These are phyloP conservation scores for Ascochyta viciae-villosae DNA, from an alignment of 2,329 filamentous ascomycete species.

Conservation along the genomic window DNA sequence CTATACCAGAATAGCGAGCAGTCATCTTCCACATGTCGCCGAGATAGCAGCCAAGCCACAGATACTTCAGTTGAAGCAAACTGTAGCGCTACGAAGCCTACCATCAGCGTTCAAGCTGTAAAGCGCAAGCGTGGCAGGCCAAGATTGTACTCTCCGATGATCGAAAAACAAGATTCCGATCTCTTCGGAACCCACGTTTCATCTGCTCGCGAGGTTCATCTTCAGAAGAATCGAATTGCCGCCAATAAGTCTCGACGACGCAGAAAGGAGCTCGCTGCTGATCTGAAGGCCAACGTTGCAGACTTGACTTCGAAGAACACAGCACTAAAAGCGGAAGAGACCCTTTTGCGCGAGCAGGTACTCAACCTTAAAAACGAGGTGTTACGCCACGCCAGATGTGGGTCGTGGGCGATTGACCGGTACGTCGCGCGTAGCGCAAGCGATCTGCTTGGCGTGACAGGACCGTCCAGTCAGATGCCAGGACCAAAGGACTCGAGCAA, in stretches of 20 bases:
- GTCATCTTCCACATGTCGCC: too few species aligned
- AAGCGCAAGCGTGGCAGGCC: too few species aligned
- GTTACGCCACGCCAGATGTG: constrained; percentile 44
- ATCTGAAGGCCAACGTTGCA: constrained; percentile 55
- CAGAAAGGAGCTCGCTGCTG: constrained; percentile 63
- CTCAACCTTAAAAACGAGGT: constrained; percentile 46
- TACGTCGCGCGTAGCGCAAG: constrained; percentile 45
- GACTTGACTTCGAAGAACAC: constrained; percentile 45
- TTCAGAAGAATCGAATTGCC: constrained; percentile 74
- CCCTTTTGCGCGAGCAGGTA: constrained; percentile 43
- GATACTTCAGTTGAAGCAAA: too few species aligned
- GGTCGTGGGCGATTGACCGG: constrained; percentile 45
- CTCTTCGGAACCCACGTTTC: too few species aligned
- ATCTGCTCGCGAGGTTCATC: constrained; percentile 39
- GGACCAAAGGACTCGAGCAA: not conserved
- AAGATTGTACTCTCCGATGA: too few species aligned
- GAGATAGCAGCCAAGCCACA: too few species aligned
- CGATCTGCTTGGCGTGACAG: constrained; percentile 34
- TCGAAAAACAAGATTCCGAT: too few species aligned
- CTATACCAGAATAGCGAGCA: constrained; percentile 34
- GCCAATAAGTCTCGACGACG: constrained; percentile 78
- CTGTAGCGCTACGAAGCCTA: too few species aligned
- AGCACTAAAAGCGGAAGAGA: constrained; percentile 42
- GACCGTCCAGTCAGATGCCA: constrained; percentile 8
- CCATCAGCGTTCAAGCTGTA: too few species aligned